Evolutionary conservation across 495 filamentous ascomycete species (phyloP).

Genomic region (Hyaloscypha finlandica): DNA sequence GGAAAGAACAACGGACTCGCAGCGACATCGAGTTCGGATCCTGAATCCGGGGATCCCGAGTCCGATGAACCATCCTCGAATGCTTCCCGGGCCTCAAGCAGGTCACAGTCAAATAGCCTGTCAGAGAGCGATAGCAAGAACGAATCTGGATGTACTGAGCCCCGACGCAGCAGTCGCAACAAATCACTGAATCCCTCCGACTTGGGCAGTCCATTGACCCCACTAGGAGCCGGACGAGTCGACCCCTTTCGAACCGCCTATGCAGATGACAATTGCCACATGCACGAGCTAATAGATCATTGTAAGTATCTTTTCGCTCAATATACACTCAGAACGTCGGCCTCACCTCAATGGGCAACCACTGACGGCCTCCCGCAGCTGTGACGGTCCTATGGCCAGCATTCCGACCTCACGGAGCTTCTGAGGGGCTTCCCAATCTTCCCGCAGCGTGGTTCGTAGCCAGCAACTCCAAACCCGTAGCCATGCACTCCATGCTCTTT

Average conservation of each 20-base stretch:
- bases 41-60: no score
- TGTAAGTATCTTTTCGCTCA: neutral
- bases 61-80: no score
- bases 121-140: no score
- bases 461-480: neutral
- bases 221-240: slow-evolving; percentile 11
- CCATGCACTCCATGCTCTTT: slow-evolving; percentile 16
- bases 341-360: no score
- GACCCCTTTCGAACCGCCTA: slow-evolving; percentile 4
- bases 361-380: neutral
- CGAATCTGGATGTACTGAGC: no score
- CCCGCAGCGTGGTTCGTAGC: slow-evolving; percentile 2
- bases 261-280: neutral
- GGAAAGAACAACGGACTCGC: neutral
- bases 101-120: no score
- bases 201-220: slow-evolving; percentile 2
- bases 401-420: neutral
- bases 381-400: slow-evolving; percentile 6
- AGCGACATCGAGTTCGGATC: no score
- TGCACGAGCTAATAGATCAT: slow-evolving; percentile 13
- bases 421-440: neutral
- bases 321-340: neutral
- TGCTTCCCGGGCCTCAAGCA: no score
- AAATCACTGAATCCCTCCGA: neutral
- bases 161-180: no score